phyloP scores from a whole-genome alignment of 108 stramenopile genomes.

The Cyclotella distinguenda region DNA sequence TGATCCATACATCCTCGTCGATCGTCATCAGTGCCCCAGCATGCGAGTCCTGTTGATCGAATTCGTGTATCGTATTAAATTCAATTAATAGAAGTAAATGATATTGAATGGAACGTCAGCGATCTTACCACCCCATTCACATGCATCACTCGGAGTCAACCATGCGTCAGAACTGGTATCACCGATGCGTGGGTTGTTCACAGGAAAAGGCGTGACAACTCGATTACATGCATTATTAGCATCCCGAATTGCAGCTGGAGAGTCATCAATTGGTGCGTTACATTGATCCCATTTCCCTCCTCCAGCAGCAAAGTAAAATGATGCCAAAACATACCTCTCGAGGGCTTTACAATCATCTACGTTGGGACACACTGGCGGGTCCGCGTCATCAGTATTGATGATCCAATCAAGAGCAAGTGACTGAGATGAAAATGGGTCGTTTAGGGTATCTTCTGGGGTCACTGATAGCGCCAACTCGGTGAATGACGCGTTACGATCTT shows the following conservation, averaged over 20 bases:
- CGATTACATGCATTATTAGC: slow-evolving; percentile 53
- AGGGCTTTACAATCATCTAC: slow-evolving; percentile 11
- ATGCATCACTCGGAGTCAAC: slow-evolving; percentile 57
- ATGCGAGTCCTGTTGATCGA: slow-evolving; percentile 21
- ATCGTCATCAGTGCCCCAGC: slow-evolving; percentile 17
- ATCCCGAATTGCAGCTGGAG: slow-evolving; percentile 29
- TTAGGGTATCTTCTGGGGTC: not conserved
- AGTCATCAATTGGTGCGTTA: slow-evolving; percentile 46
- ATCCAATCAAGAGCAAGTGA: slow-evolving; percentile 16
- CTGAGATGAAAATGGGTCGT: slow-evolving; percentile 13
- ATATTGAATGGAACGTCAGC: too few species aligned
- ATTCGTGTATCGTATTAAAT: too few species aligned
- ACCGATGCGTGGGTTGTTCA: slow-evolving; percentile 27
- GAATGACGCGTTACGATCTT: slow-evolving; percentile 11
- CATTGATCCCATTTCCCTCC: slow-evolving; percentile 60
- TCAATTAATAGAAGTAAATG: too few species aligned
- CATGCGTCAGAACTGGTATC: slow-evolving; percentile 49
- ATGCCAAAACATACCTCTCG: slow-evolving; percentile 47
- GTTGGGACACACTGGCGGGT: slow-evolving; percentile 16
- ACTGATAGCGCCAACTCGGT: slow-evolving; percentile 6
- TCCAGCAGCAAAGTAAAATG: slow-evolving; percentile 49
- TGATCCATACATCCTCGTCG: slow-evolving; percentile 21
- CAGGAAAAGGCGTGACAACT: slow-evolving; percentile 20
- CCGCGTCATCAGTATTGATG: slow-evolving; percentile 10
- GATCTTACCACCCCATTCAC: slow-evolving; percentile 65